phyloP scores from a whole-genome alignment of 23 red algal genomes.

The Cyanidioschyzon merolae region DNA sequence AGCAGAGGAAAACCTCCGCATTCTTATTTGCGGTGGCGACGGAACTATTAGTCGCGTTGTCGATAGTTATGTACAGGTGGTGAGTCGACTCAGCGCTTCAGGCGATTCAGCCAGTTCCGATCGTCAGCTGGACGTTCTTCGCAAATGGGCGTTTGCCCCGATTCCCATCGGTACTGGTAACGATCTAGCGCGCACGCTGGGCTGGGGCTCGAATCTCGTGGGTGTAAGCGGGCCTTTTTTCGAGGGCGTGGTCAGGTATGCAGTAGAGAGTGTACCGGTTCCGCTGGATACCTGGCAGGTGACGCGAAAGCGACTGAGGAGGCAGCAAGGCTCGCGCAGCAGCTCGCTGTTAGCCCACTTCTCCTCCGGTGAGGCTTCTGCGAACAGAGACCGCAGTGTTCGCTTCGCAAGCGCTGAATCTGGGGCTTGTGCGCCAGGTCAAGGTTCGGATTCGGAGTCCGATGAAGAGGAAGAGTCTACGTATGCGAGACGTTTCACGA shows the following conservation, averaged over 20 bases:
- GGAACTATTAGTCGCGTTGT: slow-evolving; percentile 80
- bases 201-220: slow-evolving; percentile 66
- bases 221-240: slow-evolving; percentile 21
- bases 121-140: background rate
- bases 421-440: background rate
- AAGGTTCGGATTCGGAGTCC: slow-evolving; percentile 5
- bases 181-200: slow-evolving; percentile 76
- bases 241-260: slow-evolving; percentile 23
- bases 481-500: slow-evolving; percentile 15
- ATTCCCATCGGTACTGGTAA: slow-evolving; percentile 93
- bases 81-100: background rate
- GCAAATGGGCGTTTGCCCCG: slow-evolving; percentile 35
- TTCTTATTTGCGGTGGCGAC: slow-evolving; percentile 83
- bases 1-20: slow-evolving; percentile 21
- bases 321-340: background rate
- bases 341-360: background rate
- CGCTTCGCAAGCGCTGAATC: too few relatives aligned
- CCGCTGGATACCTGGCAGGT: slow-evolving; percentile 65
- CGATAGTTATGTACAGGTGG: slow-evolving; percentile 36
- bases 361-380: background rate
- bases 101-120: background rate
- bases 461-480: slow-evolving; percentile 31
- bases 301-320: background rate
- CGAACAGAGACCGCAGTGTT: background rate
- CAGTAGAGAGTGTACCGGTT: slow-evolving; percentile 2